A percentile compares a stretch with the other conserved stretches of the same genome.
Conservation (phyloP, 176 grass and related monocot species). For the Melocanna baccifera region DNA sequence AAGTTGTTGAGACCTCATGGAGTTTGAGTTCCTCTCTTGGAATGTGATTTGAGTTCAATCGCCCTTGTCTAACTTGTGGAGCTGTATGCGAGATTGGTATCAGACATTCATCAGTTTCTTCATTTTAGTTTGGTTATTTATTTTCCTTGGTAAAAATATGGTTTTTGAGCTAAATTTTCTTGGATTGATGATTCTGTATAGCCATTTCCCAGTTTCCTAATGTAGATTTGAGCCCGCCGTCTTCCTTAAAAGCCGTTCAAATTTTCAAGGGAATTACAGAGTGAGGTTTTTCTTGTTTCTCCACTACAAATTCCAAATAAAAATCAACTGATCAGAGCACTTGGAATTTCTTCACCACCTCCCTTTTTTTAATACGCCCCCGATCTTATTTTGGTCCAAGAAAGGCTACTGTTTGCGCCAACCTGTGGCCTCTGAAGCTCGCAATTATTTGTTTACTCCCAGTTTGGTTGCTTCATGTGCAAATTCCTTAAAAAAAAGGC, state of each 20-base stretch:
- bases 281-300: background rate
- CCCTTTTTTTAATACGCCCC: background rate
- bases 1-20: background rate
- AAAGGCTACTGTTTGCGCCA: conserved; percentile 24
- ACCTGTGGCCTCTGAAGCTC: background rate
- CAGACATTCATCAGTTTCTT: background rate
- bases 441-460: conserved; percentile 25
- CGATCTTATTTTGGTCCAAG: conserved; percentile 8
- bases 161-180: background rate
- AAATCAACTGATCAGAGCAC: background rate
- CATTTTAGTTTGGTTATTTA: background rate
- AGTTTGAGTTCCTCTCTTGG: background rate
- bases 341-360: background rate
- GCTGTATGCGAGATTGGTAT: background rate
- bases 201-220: background rate
- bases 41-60: background rate
- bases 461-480: conserved; percentile 41
- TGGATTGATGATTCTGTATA: background rate
- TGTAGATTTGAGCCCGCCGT: background rate
- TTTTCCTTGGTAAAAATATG: background rate
- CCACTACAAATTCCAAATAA: background rate
- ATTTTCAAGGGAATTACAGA: background rate
- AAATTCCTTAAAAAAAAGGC: conserved; percentile 7
- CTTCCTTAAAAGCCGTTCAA: background rate
- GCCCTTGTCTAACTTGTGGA: background rate